Evolutionary conservation across 192 early-diverging fungal genomes (phyloP), one percentile per base, ranked within the genome.

Genomic region (Gonapodya prolifera): DNA sequence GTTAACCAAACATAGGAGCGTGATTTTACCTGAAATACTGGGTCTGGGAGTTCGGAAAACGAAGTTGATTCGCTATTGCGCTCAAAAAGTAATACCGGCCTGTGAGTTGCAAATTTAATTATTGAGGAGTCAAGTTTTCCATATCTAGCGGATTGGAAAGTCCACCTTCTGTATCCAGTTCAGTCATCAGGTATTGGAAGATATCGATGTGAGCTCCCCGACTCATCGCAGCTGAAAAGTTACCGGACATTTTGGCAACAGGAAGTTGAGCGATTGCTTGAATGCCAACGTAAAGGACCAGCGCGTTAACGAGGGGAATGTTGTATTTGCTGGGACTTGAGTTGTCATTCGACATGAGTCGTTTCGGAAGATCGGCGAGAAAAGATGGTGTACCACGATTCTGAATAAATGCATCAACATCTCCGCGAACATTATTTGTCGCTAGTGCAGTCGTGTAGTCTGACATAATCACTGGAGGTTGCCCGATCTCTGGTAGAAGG

Each of bases 1-100:
- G n/a, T n/a, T n/a, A n/a, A n/a, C n/a, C n/a, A n/a, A n/a, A n/a
- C n/a, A n/a, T n/a, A n/a, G n/a, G 45, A 61, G 45, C 23, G 45
- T 61, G n/a, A 61, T 61, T 23, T 23, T 23, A 61, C 45, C 45
- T 61, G 23, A 96, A 98, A 80, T 95, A 95, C 79, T 94, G 92
- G 17, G 97, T 99, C 80, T 99, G 97, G 35, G 91, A 91, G 83
- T 95, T 97, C n/a, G 97, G 96, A 85, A 93, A 97, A 78, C 97
- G 90, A 81, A 99, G 87, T 82, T 98, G 97, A 84, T 98, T 97
- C 69, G 95, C 94, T 80, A 99, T 94, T 2, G 94, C 95, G 78
- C 88, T 94, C 75, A 98, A 82, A 76, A 98, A 86, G 75, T 94
- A 80, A 80, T 98, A 97, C n/a, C 95, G 90, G 16, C 93, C 91